Percentiles rank a stretch among this genome's conserved stretches.
Evolutionary conservation across 1,284 basidiomycete genomes (phyloP).

Genomic region (Apiotrichum porosum): DNA sequence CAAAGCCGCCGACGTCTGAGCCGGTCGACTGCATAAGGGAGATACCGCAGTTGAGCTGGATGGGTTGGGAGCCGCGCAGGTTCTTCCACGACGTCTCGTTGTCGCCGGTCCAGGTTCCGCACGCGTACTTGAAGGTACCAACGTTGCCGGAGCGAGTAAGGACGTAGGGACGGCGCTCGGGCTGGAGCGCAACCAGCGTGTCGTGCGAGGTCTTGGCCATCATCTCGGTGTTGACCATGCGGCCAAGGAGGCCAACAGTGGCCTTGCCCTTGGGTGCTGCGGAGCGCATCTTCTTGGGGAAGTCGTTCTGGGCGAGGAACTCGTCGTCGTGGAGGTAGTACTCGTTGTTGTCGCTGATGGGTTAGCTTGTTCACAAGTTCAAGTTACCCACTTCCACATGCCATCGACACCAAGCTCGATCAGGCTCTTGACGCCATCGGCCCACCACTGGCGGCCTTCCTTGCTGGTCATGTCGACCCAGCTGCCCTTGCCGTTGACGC

Average conservation of each 20-base stretch:
- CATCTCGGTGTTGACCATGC: constrained; percentile 49
- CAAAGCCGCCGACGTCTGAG: constrained; percentile 50
- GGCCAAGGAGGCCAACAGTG: constrained; percentile 44
- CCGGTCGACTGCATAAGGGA: constrained; percentile 43
- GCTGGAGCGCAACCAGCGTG: constrained; percentile 32
- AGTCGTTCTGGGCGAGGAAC: constrained; percentile 31
- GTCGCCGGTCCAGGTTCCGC: constrained; percentile 50
- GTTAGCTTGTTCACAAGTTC: constrained; percentile 8
- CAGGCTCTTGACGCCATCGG: constrained; percentile 43
- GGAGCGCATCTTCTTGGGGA: constrained; percentile 21
- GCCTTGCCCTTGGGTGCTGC: constrained; percentile 21
- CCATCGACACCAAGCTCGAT: constrained; percentile 48
- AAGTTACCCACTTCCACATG: constrained; percentile 47
- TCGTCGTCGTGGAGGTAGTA: constrained; percentile 48
- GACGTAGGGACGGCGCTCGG: constrained; percentile 45
- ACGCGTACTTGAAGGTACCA: constrained; percentile 49
- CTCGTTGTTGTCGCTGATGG: constrained; percentile 50
- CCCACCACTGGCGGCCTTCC: constrained; percentile 49
- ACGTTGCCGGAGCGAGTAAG: constrained; percentile 50
- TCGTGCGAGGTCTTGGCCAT: constrained; percentile 47
- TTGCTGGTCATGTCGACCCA: constrained; percentile 50
- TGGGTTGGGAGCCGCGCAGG: constrained; percentile 45
- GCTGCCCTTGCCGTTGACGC: constrained; percentile 45
- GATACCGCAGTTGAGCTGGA: constrained; percentile 45
- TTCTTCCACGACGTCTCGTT: constrained; percentile 49